A percentile compares a stretch with the other conserved stretches of the same genome.
Conservation (phyloP, 768 basidiomycete genomes). For the Lepiota venenata region DNA sequence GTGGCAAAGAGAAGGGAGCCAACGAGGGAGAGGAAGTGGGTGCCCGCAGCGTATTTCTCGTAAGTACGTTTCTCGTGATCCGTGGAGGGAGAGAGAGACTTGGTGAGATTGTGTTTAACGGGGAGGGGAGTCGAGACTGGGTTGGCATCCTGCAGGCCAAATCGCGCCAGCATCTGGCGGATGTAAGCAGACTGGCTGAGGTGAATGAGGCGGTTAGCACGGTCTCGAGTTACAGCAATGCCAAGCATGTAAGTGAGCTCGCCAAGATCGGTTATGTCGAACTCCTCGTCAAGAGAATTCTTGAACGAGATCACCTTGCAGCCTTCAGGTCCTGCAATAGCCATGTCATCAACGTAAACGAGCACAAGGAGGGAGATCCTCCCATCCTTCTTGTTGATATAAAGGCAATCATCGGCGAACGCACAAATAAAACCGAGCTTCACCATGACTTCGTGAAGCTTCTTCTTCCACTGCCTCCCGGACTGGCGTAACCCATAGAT, state of each 20-base stretch:
- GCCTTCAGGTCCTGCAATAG: not conserved
- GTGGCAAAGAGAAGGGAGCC: constrained; percentile 4
- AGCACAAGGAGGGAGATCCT: too few relatives aligned
- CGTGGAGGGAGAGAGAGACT: not conserved
- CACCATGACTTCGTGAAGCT: too few relatives aligned
- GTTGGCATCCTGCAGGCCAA: too few relatives aligned
- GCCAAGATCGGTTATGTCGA: constrained; percentile 22
- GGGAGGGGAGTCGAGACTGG: constrained; percentile 18
- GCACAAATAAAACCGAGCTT: too few relatives aligned
- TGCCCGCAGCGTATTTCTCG: not conserved
- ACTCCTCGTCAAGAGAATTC: constrained; percentile 9
- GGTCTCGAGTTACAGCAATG: constrained; percentile 23
- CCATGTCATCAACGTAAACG: too few relatives aligned
- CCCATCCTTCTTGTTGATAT: too few relatives aligned
- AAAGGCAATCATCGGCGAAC: too few relatives aligned
- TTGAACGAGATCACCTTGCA: not conserved
- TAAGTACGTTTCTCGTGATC: not conserved
- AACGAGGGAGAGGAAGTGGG: constrained; percentile 1
- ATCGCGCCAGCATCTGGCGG: too few relatives aligned
- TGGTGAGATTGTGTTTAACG: not conserved
- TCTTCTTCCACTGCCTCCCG: too few relatives aligned
- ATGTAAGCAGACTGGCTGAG: too few relatives aligned
- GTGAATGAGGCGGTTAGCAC: too few relatives aligned
- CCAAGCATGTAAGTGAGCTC: constrained; percentile 25
- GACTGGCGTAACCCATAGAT: too few relatives aligned